Conservation (phyloP, 75 land plant genomes). For the Cryptomeria japonica region DNA sequence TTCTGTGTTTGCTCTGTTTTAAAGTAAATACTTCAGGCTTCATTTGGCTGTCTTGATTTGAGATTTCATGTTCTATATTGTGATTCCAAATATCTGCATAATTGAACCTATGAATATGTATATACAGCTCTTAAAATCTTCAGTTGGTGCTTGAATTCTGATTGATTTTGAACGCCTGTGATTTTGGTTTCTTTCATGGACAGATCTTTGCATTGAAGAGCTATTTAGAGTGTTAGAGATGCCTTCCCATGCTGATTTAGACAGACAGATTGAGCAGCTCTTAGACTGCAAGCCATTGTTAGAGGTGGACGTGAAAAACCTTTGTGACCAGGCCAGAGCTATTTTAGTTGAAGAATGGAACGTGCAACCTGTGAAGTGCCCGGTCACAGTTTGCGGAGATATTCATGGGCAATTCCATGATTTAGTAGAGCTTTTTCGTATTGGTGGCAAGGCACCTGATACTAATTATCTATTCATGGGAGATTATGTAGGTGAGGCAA, state of each 20-base stretch:
- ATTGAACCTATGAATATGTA: neutral
- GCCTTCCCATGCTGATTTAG: conserved; percentile 76
- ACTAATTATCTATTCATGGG: conserved; percentile 91
- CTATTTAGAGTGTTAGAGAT: conserved; percentile 13
- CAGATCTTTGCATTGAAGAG: neutral
- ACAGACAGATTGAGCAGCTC: conserved; percentile 84
- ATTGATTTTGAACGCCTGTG: neutral
- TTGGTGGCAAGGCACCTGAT: conserved; percentile 81
- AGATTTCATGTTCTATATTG: neutral
- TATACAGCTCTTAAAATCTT: neutral
- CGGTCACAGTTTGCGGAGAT: conserved; percentile 79
- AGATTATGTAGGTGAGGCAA: conserved; percentile 76
- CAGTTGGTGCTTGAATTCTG: neutral
- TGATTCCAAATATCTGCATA: neutral
- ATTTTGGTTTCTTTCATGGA: neutral
- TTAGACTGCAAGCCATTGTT: conserved; percentile 77
- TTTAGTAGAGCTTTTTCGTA: conserved; percentile 70
- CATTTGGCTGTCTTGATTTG: neutral
- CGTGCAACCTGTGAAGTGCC: conserved; percentile 75
- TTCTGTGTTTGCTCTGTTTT: neutral
- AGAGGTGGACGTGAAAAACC: conserved; percentile 71
- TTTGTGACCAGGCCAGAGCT: conserved; percentile 76
- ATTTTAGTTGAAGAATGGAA: conserved; percentile 79
- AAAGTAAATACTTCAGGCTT: neutral
- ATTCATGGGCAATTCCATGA: conserved; percentile 90